phyloP scores from a whole-genome alignment of 139 green algal species.

The Chlamydomonas schloesseri region DNA sequence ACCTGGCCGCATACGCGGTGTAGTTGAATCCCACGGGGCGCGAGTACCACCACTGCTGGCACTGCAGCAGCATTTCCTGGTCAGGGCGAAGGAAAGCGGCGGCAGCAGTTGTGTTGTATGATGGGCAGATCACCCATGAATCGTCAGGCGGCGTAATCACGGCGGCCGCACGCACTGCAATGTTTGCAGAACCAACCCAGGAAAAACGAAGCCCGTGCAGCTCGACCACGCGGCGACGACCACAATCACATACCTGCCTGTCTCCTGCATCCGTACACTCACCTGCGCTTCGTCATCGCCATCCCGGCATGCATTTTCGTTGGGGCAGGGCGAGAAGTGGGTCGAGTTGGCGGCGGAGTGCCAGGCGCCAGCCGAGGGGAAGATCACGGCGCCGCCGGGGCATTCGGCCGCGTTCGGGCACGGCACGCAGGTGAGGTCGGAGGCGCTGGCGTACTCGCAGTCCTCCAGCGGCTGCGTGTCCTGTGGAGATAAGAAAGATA shows the following conservation, averaged over 20 bases:
- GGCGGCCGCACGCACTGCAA: no score
- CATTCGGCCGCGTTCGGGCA: background rate
- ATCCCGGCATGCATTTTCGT: constrained; percentile 4
- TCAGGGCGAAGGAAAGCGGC: no score
- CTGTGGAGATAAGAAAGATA: background rate
- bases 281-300: background rate
- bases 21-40: constrained; percentile 22
- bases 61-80: background rate
- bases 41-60: constrained; percentile 44
- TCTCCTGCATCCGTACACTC: background rate
- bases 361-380: constrained; percentile 27
- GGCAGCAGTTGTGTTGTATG: no score
- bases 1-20: constrained; percentile 18
- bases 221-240: no score
- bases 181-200: no score
- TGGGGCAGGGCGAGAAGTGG: constrained; percentile 41
- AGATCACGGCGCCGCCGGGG: background rate
- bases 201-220: no score
- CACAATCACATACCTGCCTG: no score
- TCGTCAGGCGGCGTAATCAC: no score
- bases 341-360: constrained; percentile 43
- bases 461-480: background rate
- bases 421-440: background rate
- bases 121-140: no score
- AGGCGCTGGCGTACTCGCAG: background rate